Conservation (phyloP, 1,139 yeast species). For the Yamadazyma sp. region DNA sequence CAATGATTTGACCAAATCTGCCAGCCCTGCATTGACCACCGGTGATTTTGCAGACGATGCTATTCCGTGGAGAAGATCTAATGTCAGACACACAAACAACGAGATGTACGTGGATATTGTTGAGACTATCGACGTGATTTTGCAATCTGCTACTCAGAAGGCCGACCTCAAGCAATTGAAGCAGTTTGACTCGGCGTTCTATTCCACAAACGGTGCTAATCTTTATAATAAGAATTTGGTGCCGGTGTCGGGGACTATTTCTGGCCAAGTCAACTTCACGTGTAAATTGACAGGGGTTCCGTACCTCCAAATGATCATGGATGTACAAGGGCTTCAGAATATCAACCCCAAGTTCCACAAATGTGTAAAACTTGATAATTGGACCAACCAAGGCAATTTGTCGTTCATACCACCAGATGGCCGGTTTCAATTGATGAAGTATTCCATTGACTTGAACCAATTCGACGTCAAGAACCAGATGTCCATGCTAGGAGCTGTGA, state of each 20-base stretch:
- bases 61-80: constrained; percentile 74
- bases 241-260: constrained; percentile 58
- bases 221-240: constrained; percentile 19
- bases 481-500: constrained; percentile 52
- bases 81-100: constrained; percentile 66
- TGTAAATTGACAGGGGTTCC: constrained; percentile 79
- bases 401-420: constrained; percentile 92
- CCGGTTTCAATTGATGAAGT: constrained; percentile 59
- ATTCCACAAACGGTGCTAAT: constrained; percentile 21
- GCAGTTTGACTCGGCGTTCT: constrained; percentile 39
- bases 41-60: constrained; percentile 6
- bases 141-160: constrained; percentile 16
- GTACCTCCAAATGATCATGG: constrained; percentile 56
- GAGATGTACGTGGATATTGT: constrained; percentile 79
- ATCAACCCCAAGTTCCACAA: constrained; percentile 59
- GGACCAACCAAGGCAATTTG: constrained; percentile 46
- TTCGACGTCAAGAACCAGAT: constrained; percentile 17
- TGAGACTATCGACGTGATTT: constrained; percentile 56
- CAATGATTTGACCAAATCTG: constrained; percentile 21
- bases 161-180: constrained; percentile 13
- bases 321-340: constrained; percentile 37
- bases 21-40: constrained; percentile 7
- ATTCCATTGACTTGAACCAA: constrained; percentile 52
- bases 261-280: constrained; percentile 63
- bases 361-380: constrained; percentile 50